Evolutionary conservation across 2,329 filamentous ascomycete genomes (phyloP).

Genomic region (Neofusicoccum cordaticola): DNA sequence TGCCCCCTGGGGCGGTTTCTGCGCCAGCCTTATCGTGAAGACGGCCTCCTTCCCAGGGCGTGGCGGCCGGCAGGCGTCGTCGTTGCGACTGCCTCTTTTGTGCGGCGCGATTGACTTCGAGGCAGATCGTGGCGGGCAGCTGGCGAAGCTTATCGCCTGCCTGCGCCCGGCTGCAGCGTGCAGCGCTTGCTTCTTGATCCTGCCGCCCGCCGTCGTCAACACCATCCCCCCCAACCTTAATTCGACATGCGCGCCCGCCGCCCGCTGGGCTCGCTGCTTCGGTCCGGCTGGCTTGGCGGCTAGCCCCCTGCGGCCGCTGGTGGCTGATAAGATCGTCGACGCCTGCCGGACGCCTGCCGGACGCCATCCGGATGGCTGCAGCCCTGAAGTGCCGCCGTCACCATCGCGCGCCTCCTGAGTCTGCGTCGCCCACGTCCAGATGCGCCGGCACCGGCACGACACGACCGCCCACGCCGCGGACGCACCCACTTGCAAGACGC

Average conservation of each 20-base stretch:
- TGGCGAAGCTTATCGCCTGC: background rate
- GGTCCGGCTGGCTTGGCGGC: slow-evolving; percentile 4
- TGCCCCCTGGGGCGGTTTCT: background rate
- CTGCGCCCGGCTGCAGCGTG: background rate
- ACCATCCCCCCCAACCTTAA: background rate
- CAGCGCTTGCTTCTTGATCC: background rate
- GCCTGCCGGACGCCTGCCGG: background rate
- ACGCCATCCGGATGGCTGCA: background rate
- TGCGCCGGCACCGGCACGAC: background rate
- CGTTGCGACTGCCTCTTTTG: background rate
- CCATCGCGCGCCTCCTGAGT: background rate
- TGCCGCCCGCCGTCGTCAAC: background rate
- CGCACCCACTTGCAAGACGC: background rate
- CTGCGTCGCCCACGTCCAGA: background rate
- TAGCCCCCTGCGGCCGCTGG: background rate
- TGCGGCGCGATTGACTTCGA: background rate
- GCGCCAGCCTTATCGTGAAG: background rate
- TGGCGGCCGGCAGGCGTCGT: background rate
- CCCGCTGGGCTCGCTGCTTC: background rate
- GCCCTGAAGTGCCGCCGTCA: background rate
- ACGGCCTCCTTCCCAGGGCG: background rate
- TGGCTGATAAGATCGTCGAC: slow-evolving; percentile 1
- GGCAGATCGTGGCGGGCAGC: background rate
- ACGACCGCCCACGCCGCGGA: background rate
- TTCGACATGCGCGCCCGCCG: background rate